A percentile compares a stretch with the other conserved stretches of the same genome.
These are phyloP conservation scores for Alternaria brassicicola DNA, from an alignment of 2,329 filamentous ascomycete genomes.

Conservation along the genomic window DNA sequence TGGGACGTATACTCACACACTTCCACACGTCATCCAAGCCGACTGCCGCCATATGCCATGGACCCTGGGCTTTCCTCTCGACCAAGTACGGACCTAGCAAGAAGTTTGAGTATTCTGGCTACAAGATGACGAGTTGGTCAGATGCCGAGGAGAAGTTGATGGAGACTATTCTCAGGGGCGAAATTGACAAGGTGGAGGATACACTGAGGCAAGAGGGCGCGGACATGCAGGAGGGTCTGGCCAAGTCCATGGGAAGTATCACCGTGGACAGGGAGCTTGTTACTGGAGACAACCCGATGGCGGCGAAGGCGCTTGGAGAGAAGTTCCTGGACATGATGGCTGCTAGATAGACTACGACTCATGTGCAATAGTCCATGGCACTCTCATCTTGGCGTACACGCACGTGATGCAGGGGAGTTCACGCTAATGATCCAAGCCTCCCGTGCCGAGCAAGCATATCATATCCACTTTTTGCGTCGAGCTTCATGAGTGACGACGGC, in stretches of 20 bases:
- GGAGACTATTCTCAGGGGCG: constrained; percentile 52
- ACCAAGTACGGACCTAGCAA: constrained; percentile 46
- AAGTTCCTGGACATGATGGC: constrained; percentile 45
- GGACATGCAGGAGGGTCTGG: constrained; percentile 52
- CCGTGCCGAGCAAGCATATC: background rate
- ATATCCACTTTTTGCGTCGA: background rate
- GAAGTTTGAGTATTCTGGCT: constrained; percentile 54
- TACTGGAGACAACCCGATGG: constrained; percentile 43
- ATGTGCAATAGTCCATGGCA: background rate
- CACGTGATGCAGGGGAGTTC: background rate
- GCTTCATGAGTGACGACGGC: background rate
- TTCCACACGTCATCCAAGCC: constrained; percentile 53
- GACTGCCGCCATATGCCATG: constrained; percentile 56
- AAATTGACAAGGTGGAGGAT: constrained; percentile 53
- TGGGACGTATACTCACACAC: constrained; percentile 52
- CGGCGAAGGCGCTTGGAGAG: constrained; percentile 40
- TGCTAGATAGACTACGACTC: background rate
- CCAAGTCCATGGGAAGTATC: constrained; percentile 50
- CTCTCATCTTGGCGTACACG: too few relatives aligned
- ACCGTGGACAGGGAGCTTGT: constrained; percentile 53
- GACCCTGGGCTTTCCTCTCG: constrained; percentile 54
- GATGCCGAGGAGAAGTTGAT: constrained; percentile 55
- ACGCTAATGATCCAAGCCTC: background rate
- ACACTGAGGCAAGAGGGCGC: constrained; percentile 50
- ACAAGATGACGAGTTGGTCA: constrained; percentile 55